Percentiles rank a stretch among this genome's conserved stretches.
Evolutionary conservation across 805 yeast genomes (phyloP).

Genomic region (Metschnikowia colocasiae): DNA sequence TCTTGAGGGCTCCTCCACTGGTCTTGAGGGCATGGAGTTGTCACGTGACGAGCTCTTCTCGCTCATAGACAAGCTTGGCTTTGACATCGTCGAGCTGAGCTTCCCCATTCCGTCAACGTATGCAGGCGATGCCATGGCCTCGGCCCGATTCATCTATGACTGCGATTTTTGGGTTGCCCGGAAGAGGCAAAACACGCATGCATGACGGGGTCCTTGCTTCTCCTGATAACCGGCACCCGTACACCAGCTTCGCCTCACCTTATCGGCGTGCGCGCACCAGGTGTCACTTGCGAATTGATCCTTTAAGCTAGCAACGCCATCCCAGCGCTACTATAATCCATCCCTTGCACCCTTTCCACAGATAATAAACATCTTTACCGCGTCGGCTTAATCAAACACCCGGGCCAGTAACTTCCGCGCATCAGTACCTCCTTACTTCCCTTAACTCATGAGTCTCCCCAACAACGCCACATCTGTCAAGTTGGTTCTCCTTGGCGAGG

Average conservation of each 20-base stretch:
- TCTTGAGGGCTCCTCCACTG: not conserved
- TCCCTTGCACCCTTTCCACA: not conserved
- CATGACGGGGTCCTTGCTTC: not conserved
- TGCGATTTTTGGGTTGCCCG: constrained; percentile 63
- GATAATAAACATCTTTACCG: not conserved
- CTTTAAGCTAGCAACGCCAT: constrained; percentile 4
- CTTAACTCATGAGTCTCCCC: constrained; percentile 11
- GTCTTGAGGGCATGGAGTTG: constrained; percentile 54
- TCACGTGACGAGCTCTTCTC: constrained; percentile 51
- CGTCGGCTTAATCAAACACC: not conserved
- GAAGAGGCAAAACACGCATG: constrained; percentile 1
- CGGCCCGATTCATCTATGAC: constrained; percentile 55
- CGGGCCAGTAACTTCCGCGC: not conserved
- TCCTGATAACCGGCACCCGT: not conserved
- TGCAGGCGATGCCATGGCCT: constrained; percentile 45
- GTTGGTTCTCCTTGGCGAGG: constrained; percentile 73
- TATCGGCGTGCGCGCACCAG: constrained; percentile 7
- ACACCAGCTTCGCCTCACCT: constrained; percentile 4
- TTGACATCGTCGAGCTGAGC: constrained; percentile 44
- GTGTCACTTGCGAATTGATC: constrained; percentile 3
- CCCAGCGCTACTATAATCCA: not conserved
- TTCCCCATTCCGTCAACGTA: constrained; percentile 48
- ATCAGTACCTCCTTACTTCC: not conserved
- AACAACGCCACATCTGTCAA: constrained; percentile 38
- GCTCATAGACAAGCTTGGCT: constrained; percentile 48